Evolutionary conservation across 2,329 filamentous ascomycete species (phyloP).

Genomic region (Ophiostoma populinum): DNA sequence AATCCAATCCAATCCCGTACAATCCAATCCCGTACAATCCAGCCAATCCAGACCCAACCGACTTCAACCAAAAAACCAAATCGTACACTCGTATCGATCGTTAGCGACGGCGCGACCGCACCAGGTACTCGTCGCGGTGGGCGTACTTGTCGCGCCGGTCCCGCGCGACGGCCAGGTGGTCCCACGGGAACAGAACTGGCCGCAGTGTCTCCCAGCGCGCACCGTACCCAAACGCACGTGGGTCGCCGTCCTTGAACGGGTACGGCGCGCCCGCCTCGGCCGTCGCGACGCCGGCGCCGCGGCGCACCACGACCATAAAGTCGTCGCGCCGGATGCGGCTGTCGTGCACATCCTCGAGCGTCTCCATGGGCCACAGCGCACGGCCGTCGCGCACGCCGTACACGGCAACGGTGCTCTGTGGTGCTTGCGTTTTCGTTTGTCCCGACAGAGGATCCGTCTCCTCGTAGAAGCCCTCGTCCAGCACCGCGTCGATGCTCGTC

Average conservation of each 20-base stretch:
- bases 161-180: constrained; percentile 8
- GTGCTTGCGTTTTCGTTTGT: no score
- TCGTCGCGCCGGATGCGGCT: constrained; percentile 8
- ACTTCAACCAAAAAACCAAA: no score
- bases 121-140: constrained; percentile 11
- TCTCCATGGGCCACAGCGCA: constrained; percentile 16
- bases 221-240: constrained; percentile 10
- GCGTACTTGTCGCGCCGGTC: constrained; percentile 9
- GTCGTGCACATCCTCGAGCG: constrained; percentile 11
- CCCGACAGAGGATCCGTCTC: no score
- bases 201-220: constrained; percentile 10
- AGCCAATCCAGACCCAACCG: no score
- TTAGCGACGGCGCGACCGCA: constrained; percentile 5
- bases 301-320: constrained; percentile 11
- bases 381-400: constrained; percentile 43
- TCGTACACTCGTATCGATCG: no score
- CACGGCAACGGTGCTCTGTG: constrained; percentile 29
- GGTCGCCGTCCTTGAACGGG: constrained; percentile 8
- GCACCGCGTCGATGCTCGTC: constrained; percentile 6
- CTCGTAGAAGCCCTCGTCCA: constrained; percentile 8
- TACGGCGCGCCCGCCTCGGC: constrained; percentile 3
- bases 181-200: constrained; percentile 11
- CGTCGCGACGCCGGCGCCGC: background rate
- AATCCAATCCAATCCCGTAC: no score
- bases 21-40: no score